These are phyloP conservation scores for Cladorrhinum sp. DNA, from an alignment of 2,329 filamentous ascomycete species.

Conservation along the genomic window DNA sequence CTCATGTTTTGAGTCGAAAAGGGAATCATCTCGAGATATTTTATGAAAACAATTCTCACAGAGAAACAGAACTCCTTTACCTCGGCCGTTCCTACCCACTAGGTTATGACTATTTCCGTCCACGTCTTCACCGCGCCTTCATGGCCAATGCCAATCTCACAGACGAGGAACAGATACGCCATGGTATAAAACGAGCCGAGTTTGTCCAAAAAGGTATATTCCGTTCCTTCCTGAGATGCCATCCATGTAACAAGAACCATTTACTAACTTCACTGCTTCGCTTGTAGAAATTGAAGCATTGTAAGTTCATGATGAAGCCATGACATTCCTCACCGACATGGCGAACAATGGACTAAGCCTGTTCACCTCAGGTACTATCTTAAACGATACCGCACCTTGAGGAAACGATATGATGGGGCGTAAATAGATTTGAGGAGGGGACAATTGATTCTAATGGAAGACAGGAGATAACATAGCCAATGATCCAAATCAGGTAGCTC, in stretches of 20 bases:
- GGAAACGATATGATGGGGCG: constrained; percentile 68
- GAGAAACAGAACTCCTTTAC: constrained; percentile 70
- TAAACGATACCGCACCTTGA: constrained; percentile 82
- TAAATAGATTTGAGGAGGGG: constrained; percentile 22
- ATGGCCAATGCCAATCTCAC: constrained; percentile 66
- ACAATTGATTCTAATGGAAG: neutral
- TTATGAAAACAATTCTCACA: neutral
- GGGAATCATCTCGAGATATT: neutral
- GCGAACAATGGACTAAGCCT: neutral
- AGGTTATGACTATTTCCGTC: constrained; percentile 76
- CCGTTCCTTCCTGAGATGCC: neutral
- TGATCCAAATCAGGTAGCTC: neutral
- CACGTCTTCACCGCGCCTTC: constrained; percentile 82
- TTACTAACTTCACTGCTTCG: neutral
- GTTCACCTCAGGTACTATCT: constrained; percentile 67
- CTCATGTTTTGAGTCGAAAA: neutral
- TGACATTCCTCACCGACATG: too few species aligned
- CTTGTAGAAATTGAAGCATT: constrained; percentile 79
- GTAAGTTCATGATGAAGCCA: constrained; percentile 52
- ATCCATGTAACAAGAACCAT: neutral
- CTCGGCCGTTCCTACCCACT: constrained; percentile 84
- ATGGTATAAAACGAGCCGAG: constrained; percentile 73
- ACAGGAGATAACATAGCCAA: too few species aligned
- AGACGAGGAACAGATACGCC: constrained; percentile 71
- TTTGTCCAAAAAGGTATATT: constrained; percentile 82